Conservation (phyloP, 164 flowering plant species). For the Paratinospora sagittata region DNA sequence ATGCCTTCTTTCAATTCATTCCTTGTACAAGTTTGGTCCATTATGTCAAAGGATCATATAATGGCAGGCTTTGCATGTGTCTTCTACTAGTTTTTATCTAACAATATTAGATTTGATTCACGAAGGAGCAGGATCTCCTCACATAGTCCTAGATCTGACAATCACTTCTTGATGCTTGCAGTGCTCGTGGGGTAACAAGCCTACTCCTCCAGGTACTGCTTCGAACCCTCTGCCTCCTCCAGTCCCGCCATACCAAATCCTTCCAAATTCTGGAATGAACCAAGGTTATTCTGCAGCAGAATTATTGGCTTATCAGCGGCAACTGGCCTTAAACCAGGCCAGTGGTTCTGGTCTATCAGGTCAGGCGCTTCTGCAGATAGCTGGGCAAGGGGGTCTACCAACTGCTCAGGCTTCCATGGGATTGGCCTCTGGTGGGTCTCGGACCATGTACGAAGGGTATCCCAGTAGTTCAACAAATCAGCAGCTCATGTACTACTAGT, state of each 20-base stretch:
- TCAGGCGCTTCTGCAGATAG: slow-evolving; percentile 63
- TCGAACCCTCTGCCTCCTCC: slow-evolving; percentile 97
- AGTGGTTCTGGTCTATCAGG: slow-evolving; percentile 46
- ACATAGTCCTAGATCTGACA: not conserved
- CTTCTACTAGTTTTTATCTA: no score
- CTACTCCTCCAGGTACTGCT: slow-evolving; percentile 85
- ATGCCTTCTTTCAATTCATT: no score
- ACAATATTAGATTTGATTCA: no score
- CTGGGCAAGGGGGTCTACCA: slow-evolving; percentile 60
- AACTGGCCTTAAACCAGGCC: slow-evolving; percentile 85
- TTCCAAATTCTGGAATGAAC: slow-evolving; percentile 20
- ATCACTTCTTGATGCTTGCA: slow-evolving; percentile 20
- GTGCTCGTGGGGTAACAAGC: slow-evolving; percentile 99
- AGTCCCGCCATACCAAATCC: slow-evolving; percentile 56
- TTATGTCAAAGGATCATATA: no score
- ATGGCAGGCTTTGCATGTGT: no score
- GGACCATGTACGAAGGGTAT: slow-evolving; percentile 52
- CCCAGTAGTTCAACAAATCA: slow-evolving; percentile 40
- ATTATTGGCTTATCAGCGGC: slow-evolving; percentile 77
- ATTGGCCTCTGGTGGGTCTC: slow-evolving; percentile 43
- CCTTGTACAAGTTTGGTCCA: no score
- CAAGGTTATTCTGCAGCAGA: slow-evolving; percentile 54
- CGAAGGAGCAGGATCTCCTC: no score
- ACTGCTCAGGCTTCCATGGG: slow-evolving; percentile 78
- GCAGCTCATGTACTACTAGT: slow-evolving; percentile 89